Conservation (phyloP, 208 protist genomes). For the Crithidia expoeki region DNA sequence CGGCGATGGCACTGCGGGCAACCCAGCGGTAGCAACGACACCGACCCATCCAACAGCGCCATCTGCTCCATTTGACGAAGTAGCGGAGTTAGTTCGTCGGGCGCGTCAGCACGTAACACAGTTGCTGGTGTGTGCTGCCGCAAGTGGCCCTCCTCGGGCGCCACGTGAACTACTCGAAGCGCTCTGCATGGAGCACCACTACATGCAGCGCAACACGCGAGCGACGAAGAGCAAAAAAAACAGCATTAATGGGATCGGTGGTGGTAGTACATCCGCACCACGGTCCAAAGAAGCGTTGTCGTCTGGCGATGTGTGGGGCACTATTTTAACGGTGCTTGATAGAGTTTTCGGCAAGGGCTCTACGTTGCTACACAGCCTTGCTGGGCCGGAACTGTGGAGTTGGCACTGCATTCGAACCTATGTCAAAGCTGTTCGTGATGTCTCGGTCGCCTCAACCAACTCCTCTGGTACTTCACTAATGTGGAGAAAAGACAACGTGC, state of each 20-base stretch:
- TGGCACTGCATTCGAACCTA: constrained; percentile 32
- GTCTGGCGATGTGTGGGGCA: constrained; percentile 5
- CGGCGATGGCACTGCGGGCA: too few relatives aligned
- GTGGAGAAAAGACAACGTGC: too few relatives aligned
- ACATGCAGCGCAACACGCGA: not conserved
- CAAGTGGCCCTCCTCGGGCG: not conserved
- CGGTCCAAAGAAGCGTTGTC: not conserved
- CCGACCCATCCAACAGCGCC: not conserved
- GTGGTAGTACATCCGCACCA: not conserved
- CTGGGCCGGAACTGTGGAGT: constrained; percentile 24
- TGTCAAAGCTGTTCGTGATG: constrained; percentile 12
- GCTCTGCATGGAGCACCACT: constrained; percentile 23
- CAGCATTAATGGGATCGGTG: too few relatives aligned
- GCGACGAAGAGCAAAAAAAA: too few relatives aligned
- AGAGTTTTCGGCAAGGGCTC: not conserved
- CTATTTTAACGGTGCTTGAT: constrained; percentile 4
- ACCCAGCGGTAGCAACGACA: not conserved
- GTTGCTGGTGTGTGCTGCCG: constrained; percentile 3
- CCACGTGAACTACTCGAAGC: constrained; percentile 6
- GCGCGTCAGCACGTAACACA: constrained; percentile 11
- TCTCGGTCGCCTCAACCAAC: too few relatives aligned
- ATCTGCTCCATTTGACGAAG: not conserved
- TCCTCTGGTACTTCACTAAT: too few relatives aligned
- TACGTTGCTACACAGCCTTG: not conserved
- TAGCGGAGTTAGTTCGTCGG: not conserved